Percentiles rank a stretch among this genome's conserved stretches.
Conservation (phyloP, 306 rosid species). For the Fagus crenata region DNA sequence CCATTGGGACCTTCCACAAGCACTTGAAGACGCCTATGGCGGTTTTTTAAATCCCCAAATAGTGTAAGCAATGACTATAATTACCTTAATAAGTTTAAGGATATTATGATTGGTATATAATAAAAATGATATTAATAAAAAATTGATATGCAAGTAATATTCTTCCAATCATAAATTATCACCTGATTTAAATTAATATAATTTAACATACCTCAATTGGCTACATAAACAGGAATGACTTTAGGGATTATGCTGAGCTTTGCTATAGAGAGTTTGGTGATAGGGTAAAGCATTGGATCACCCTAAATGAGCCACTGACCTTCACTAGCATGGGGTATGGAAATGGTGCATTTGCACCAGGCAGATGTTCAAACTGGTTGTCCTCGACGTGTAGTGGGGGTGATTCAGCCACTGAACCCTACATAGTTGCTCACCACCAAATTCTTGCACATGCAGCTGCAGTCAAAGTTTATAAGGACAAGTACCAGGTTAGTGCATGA, state of each 20-base stretch:
- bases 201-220: not conserved
- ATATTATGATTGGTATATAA: too few species aligned
- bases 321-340: slow-evolving; percentile 37
- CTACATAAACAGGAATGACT: slow-evolving; percentile 45
- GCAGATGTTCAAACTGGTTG: slow-evolving; percentile 49
- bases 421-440: slow-evolving; percentile 38
- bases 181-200: too few species aligned
- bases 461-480: slow-evolving; percentile 35
- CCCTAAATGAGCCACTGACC: slow-evolving; percentile 54
- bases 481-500: slow-evolving; percentile 33
- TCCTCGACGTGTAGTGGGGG: slow-evolving; percentile 43
- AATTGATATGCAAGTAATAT: too few species aligned
- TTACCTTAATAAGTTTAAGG: too few species aligned
- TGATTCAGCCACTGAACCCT: slow-evolving; percentile 48
- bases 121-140: too few species aligned
- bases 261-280: slow-evolving; percentile 69
- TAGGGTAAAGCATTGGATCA: slow-evolving; percentile 71
- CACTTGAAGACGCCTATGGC: slow-evolving; percentile 51
- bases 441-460: slow-evolving; percentile 51
- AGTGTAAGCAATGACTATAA: slow-evolving; percentile 41
- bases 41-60: slow-evolving; percentile 53
- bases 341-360: slow-evolving; percentile 48
- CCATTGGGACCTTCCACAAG: slow-evolving; percentile 63
- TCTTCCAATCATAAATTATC: too few species aligned
- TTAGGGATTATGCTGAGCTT: slow-evolving; percentile 51